These are phyloP conservation scores for Collybiopsis confluens DNA, from an alignment of 768 basidiomycete genomes.

Conservation along the genomic window DNA sequence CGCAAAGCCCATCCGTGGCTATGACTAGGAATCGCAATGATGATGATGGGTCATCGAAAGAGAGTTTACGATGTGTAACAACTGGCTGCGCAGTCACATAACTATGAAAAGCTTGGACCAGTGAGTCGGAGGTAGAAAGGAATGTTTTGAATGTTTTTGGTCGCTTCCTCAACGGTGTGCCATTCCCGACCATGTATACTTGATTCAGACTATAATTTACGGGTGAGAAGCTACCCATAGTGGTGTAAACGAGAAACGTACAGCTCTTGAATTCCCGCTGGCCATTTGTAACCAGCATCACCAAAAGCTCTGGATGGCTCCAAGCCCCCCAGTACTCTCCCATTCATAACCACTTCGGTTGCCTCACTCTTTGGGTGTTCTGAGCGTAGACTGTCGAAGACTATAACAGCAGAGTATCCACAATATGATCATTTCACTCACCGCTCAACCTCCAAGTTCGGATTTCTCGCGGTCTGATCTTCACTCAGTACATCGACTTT, in stretches of 20 bases:
- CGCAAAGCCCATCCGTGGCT: conserved; percentile 86
- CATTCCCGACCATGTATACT: conserved; percentile 64
- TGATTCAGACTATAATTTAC: conserved; percentile 43
- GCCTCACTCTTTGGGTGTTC: too few relatives aligned
- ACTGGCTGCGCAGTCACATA: conserved; percentile 78
- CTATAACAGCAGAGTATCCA: too few relatives aligned
- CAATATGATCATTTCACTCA: too few relatives aligned
- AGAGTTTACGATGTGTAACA: conserved; percentile 70
- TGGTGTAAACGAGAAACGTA: conserved; percentile 29
- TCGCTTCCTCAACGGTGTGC: conserved; percentile 51
- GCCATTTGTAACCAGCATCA: conserved; percentile 89
- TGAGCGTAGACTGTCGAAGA: too few relatives aligned
- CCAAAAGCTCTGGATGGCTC: conserved; percentile 88
- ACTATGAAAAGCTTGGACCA: not conserved
- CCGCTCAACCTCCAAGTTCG: too few relatives aligned
- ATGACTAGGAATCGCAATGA: conserved; percentile 76
- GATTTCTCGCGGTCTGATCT: conserved; percentile 79
- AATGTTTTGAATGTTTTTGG: conserved; percentile 75
- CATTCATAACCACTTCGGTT: too few relatives aligned
- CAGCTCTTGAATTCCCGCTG: conserved; percentile 66
- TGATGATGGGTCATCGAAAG: conserved; percentile 36
- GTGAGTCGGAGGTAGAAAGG: conserved; percentile 46
- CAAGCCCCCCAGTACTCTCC: conserved; percentile 51
- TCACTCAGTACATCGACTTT: conserved; percentile 90
- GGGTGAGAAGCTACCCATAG: not conserved